Conservation (phyloP, 495 filamentous ascomycete genomes). For the Hypomontagnella submonticulosa region DNA sequence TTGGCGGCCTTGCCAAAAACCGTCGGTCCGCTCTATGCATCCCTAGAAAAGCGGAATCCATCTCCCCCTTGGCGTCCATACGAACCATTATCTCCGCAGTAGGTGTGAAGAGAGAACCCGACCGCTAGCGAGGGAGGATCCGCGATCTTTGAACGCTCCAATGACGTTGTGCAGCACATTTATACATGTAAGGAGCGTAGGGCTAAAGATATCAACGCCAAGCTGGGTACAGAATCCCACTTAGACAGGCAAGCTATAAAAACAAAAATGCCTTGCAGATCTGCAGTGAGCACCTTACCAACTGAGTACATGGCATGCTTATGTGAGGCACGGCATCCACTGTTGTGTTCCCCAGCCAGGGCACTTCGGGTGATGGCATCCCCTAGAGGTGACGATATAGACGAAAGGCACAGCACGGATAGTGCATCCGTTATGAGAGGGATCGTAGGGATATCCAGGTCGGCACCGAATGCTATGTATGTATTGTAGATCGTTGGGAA, state of each 20-base stretch:
- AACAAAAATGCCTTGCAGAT: conserved; percentile 37
- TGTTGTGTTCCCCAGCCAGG: conserved; percentile 4
- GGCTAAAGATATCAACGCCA: conserved; percentile 29
- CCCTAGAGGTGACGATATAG: conserved; percentile 13
- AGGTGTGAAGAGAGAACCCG: conserved; percentile 8
- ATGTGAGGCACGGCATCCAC: conserved; percentile 24
- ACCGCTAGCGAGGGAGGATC: conserved; percentile 18
- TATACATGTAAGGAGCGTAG: conserved; percentile 21
- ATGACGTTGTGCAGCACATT: conserved; percentile 30
- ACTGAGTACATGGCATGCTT: conserved; percentile 10
- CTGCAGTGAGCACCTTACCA: conserved; percentile 49
- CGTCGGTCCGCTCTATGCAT: conserved; percentile 3
- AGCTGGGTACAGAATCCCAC: conserved; percentile 26
- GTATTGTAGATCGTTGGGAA: conserved; percentile 6
- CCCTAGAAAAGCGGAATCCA: conserved; percentile 18
- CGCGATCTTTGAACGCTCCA: conserved; percentile 29
- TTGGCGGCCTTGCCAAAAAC: conserved; percentile 24
- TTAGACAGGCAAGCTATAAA: conserved; percentile 6
- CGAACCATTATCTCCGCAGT: conserved; percentile 19
- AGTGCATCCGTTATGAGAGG: conserved; percentile 10
- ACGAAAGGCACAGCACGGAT: conserved; percentile 11
- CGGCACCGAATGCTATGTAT: conserved; percentile 9
- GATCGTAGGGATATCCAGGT: conserved; percentile 8
- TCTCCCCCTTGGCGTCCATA: conserved; percentile 10
- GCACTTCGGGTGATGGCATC: conserved; percentile 14